Conservation (phyloP, 2,329 filamentous ascomycete species). For the Coniella vitis region DNA sequence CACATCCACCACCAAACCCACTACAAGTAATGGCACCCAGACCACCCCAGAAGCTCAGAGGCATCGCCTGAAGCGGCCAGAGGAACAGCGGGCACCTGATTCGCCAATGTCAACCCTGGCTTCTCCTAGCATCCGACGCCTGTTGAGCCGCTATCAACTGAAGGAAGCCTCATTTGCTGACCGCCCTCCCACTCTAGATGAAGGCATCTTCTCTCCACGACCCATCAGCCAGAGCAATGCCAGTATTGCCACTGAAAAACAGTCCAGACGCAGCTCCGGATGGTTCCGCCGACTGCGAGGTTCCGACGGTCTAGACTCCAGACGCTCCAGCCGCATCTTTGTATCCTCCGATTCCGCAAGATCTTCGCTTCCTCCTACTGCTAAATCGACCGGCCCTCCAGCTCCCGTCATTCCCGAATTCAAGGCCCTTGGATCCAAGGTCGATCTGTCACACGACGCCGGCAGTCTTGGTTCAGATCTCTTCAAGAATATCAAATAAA, state of each 20-base stretch:
- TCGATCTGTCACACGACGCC: constrained; percentile 35
- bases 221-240: constrained; percentile 45
- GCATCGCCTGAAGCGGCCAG: constrained; percentile 40
- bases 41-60: constrained; percentile 21
- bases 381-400: constrained; percentile 42
- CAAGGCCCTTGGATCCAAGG: constrained; percentile 42
- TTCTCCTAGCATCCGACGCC: constrained; percentile 49
- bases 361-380: constrained; percentile 19
- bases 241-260: constrained; percentile 45
- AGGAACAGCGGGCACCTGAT: constrained; percentile 38
- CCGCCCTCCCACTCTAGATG: constrained; percentile 35
- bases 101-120: constrained; percentile 47
- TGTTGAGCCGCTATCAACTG: constrained; percentile 50
- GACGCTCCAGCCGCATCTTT: constrained; percentile 35
- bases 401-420: constrained; percentile 57
- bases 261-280: constrained; percentile 48
- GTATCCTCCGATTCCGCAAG: constrained; percentile 28
- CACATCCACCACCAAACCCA: constrained; percentile 14
- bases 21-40: constrained; percentile 35
- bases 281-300: constrained; percentile 52
- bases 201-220: constrained; percentile 26
- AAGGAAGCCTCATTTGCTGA: constrained; percentile 44
- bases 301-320: constrained; percentile 26
- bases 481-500: constrained; percentile 53
- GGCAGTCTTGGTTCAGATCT: constrained; percentile 44